These are phyloP conservation scores for Plectranthus barbatus DNA, from an alignment of 257 asterid genomes.

Conservation along the genomic window DNA sequence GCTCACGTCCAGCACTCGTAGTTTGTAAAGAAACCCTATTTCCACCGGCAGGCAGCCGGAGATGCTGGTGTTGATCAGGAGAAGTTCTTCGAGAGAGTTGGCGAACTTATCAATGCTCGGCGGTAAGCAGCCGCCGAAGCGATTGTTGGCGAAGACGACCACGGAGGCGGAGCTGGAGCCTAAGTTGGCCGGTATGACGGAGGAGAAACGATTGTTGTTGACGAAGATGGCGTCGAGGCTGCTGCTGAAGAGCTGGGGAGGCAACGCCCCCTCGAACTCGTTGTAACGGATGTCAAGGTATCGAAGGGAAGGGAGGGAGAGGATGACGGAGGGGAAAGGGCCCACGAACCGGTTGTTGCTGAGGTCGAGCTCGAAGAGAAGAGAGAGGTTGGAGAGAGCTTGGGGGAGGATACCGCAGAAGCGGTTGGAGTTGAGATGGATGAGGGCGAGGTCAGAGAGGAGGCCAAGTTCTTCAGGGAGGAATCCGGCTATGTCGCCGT, in stretches of 20 bases:
- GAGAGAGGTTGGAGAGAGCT: conserved; percentile 36
- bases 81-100: conserved; percentile 45
- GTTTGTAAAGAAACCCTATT: conserved; percentile 51
- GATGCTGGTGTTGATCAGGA: conserved; percentile 48
- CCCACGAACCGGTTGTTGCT: conserved; percentile 77
- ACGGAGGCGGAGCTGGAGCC: conserved; percentile 52
- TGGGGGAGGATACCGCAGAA: conserved; percentile 67
- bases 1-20: conserved; percentile 55
- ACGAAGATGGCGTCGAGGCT: conserved; percentile 54
- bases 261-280: conserved; percentile 67
- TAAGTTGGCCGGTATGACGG: conserved; percentile 36
- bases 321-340: conserved; percentile 55
- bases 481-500: conserved; percentile 54
- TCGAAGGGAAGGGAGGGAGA: conserved; percentile 39
- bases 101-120: conserved; percentile 50
- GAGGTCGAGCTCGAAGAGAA: conserved; percentile 58
- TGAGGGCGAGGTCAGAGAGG: conserved; percentile 44
- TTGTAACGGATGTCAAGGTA: conserved; percentile 63
- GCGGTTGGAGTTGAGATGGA: conserved; percentile 62
- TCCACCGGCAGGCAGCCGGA: conserved; percentile 64
- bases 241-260: conserved; percentile 40
- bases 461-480: conserved; percentile 62
- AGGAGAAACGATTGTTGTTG: conserved; percentile 45
- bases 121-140: conserved; percentile 52
- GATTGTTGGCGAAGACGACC: conserved; percentile 62